A percentile compares a stretch with the other conserved stretches of the same genome.
Evolutionary conservation across 352 stramenopile species (phyloP).

Genomic region (Globisporangium cederbergense): DNA sequence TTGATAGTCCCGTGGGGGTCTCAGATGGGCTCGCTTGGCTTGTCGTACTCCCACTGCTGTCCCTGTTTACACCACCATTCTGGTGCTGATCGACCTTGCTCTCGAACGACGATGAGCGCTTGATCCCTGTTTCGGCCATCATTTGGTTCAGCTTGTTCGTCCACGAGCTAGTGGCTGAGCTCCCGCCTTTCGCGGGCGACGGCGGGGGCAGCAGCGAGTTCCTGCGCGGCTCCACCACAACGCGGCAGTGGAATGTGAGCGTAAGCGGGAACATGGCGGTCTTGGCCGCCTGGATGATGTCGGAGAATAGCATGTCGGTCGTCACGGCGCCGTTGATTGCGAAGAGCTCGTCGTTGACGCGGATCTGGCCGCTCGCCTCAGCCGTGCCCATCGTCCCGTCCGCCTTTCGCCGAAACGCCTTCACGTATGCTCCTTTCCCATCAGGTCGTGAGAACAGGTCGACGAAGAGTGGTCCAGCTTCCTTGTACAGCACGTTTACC

Average conservation of each 20-base stretch:
- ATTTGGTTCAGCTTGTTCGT: conserved; percentile 46
- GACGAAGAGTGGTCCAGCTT: conserved; percentile 52
- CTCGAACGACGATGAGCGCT: conserved; percentile 57
- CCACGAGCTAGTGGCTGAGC: conserved; percentile 27
- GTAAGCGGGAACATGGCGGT: conserved; percentile 61
- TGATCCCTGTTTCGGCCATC: conserved; percentile 29
- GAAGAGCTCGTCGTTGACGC: conserved; percentile 62
- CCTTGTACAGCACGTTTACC: conserved; percentile 50
- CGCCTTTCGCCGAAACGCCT: conserved; percentile 60
- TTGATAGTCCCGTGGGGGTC: conserved; percentile 21
- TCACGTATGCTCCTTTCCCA: conserved; percentile 67
- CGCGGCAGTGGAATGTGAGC: conserved; percentile 56
- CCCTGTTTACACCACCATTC: background rate
- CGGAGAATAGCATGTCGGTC: conserved; percentile 49
- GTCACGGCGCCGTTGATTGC: conserved; percentile 61
- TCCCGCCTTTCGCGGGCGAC: conserved; percentile 37
- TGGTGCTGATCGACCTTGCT: conserved; percentile 25
- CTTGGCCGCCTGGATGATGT: conserved; percentile 69
- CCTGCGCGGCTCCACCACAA: conserved; percentile 3
- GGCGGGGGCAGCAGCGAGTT: conserved; percentile 21
- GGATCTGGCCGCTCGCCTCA: conserved; percentile 54
- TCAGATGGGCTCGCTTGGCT: conserved; percentile 19
- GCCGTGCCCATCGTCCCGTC: conserved; percentile 52
- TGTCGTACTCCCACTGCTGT: conserved; percentile 5
- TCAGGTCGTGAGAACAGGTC: conserved; percentile 74